Conservation (phyloP, 352 stramenopile genomes). For the Pelagophyceae sp. region DNA sequence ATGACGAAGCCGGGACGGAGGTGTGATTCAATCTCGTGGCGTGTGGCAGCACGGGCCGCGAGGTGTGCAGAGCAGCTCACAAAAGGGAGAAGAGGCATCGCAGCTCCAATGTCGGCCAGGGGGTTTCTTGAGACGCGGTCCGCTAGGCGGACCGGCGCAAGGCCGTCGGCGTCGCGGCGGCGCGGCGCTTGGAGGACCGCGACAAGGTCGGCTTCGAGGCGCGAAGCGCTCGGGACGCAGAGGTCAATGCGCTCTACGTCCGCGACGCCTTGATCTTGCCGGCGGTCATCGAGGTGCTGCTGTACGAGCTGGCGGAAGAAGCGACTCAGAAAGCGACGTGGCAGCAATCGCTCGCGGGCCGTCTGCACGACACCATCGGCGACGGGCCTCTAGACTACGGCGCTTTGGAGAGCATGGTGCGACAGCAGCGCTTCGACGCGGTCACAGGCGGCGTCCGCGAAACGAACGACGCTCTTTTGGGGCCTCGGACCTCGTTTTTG, state of each 20-base stretch:
- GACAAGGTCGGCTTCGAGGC: background rate
- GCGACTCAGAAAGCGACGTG: slow-evolving; percentile 4
- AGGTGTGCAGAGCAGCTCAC: too few relatives aligned
- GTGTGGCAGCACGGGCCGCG: too few relatives aligned
- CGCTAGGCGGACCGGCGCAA: too few relatives aligned
- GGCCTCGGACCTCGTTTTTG: too few relatives aligned
- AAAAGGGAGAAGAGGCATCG: too few relatives aligned
- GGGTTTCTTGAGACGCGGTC: too few relatives aligned
- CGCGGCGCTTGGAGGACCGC: slow-evolving; percentile 2
- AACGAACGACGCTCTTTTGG: too few relatives aligned
- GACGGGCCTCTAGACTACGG: background rate
- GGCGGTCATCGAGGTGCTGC: slow-evolving; percentile 16
- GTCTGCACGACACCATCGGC: slow-evolving; percentile 12
- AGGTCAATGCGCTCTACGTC: background rate
- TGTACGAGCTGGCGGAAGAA: slow-evolving; percentile 7
- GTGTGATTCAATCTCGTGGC: too few relatives aligned
- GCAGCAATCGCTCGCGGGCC: slow-evolving; percentile 19
- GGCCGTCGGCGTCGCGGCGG: slow-evolving; percentile 4
- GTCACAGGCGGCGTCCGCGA: too few relatives aligned
- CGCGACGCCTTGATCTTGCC: slow-evolving; percentile 17
- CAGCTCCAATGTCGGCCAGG: too few relatives aligned
- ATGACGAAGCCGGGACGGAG: too few relatives aligned
- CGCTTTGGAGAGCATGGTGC: background rate
- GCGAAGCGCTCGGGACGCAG: slow-evolving; percentile 19
- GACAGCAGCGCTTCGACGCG: background rate